Evolutionary conservation across 106 monocot species (phyloP).

Genomic region (Dendrobium nobile): DNA sequence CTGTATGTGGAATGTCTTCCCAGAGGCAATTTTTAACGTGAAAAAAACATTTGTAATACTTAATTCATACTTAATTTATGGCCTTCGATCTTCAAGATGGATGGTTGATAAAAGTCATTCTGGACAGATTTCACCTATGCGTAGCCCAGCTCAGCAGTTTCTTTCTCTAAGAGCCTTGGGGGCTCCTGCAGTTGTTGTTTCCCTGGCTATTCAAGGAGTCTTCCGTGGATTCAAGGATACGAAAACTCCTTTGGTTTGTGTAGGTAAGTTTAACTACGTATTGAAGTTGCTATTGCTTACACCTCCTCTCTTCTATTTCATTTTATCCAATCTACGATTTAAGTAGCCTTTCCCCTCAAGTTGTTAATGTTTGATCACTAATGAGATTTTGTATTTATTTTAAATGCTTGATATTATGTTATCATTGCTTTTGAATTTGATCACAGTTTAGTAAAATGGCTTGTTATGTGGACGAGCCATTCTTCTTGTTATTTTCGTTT

Average conservation of each 20-base stretch:
- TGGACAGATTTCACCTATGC: slow-evolving; percentile 82
- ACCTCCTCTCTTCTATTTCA: neutral
- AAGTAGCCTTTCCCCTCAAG: neutral
- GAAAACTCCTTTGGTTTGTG: slow-evolving; percentile 75
- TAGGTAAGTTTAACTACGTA: slow-evolving; percentile 45
- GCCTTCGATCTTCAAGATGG: neutral
- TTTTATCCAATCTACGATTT: neutral
- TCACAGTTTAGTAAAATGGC: neutral
- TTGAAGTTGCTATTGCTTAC: neutral
- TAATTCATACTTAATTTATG: neutral
- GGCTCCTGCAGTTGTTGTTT: slow-evolving; percentile 90
- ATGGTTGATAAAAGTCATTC: slow-evolving; percentile 8
- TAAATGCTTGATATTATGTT: neutral
- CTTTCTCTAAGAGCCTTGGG: slow-evolving; percentile 89
- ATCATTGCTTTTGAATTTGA: neutral
- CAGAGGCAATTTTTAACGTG: neutral
- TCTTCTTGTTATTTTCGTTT: neutral
- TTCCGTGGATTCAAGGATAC: slow-evolving; percentile 99
- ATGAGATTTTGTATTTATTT: neutral
- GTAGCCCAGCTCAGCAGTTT: slow-evolving; percentile 49
- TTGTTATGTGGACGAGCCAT: neutral
- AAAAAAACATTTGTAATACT: neutral
- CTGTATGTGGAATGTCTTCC: neutral
- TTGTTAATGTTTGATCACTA: neutral
- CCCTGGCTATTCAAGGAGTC: slow-evolving; percentile 93